These are phyloP conservation scores for Macrophomina tecta DNA, from an alignment of 2,329 filamentous ascomycete genomes.

Conservation along the genomic window DNA sequence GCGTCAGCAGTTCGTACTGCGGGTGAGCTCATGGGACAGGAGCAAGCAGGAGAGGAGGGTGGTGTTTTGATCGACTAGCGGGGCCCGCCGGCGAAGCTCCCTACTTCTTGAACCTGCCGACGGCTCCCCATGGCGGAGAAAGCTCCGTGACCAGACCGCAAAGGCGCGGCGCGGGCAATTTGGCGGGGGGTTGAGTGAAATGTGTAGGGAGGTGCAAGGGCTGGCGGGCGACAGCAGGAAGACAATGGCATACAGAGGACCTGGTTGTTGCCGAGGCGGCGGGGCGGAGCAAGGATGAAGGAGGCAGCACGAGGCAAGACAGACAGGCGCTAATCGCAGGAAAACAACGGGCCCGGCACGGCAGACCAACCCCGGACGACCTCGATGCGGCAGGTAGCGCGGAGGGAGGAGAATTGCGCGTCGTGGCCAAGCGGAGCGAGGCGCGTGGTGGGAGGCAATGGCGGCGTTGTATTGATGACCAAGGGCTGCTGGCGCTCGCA, in stretches of 20 bases:
- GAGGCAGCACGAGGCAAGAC: background rate
- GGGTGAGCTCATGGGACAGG: background rate
- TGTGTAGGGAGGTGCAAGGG: no score
- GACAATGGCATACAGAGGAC: no score
- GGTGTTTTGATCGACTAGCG: conserved; percentile 1
- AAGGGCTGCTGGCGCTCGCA: background rate
- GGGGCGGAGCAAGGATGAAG: no score
- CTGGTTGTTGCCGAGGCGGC: background rate
- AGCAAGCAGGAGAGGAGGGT: background rate
- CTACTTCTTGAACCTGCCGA: background rate
- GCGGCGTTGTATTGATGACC: background rate
- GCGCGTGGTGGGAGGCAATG: background rate
- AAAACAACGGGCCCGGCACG: conserved; percentile 8
- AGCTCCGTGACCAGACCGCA: conserved; percentile 4
- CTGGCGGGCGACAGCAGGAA: no score
- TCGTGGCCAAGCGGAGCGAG: background rate
- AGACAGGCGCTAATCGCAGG: background rate
- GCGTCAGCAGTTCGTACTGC: background rate
- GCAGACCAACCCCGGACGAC: background rate
- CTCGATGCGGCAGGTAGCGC: background rate
- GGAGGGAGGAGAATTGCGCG: background rate
- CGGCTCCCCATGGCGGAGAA: conserved; percentile 19
- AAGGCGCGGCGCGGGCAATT: background rate
- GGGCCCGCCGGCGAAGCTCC: background rate
- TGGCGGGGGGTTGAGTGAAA: background rate